Evolutionary conservation across 2,329 filamentous ascomycete genomes (phyloP), one percentile per base, ranked within the genome.

Genomic region (Polychaeton citri): DNA sequence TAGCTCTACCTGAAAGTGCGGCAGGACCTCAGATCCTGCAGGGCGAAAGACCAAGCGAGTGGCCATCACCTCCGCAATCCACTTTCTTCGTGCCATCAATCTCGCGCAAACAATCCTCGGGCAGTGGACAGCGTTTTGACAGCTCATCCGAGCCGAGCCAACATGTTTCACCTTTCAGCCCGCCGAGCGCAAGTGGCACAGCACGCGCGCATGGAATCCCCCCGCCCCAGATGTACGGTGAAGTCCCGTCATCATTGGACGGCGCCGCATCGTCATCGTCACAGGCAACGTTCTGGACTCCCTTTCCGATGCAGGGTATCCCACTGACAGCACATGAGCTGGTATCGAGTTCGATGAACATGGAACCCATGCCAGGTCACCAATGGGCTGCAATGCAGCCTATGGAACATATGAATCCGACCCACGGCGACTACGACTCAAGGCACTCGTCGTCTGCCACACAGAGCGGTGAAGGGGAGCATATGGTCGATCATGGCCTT

Each of bases 1-100:
- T 66, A 19, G 47, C 55, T 2, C 56, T 63, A 8, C 64, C 64
- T 2, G 57, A 63, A 28, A 54, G 41, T 31, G 59, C 41, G 26
- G 49, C 38, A 38, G 45, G 41, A 46, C 50, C 38, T 40, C 44
- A 37, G 35, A 55, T 32, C 13, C 59, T 38, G 44, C 53, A 19
- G 40, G 41, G 36, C 35, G 36, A 16, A 19, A 46, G 30, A 20
- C 30, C 19, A 2, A 24, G 31, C 2, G n/a, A 15, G 8, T 30
- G 40, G 15, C 31, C 38, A 2, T 45, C 43, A 9, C 49, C 51
- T 2, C 44, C 46, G 15, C 40, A 47, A 5, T 49, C 48, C 6
- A 45, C 47, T 4, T 54, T 54, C 42, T 55, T 50, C 21, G 51
- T 49, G 1, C 46, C 52, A 2, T 49, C 51, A 0, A 54, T 54